Base-by-base conservation (phyloP, 2,329 filamentous ascomycete genomes). In the Cladophialophora yegresii region DNA sequence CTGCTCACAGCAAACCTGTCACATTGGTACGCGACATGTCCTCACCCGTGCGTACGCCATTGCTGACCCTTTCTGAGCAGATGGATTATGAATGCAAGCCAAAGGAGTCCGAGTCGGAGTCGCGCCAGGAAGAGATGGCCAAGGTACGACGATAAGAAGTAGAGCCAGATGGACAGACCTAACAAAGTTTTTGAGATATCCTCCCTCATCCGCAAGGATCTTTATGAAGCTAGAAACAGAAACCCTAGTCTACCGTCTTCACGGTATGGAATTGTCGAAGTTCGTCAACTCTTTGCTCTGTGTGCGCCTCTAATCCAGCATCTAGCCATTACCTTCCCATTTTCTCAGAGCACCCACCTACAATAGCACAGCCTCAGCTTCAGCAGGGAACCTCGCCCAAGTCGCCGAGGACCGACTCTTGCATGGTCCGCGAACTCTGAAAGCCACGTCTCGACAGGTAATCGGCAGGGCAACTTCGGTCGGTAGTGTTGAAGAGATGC, bases 401-500 rank as follows among this genome's bases (percentile, higher is more conserved):
- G 50, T 28, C 33, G 63, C 63, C 22, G 61, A 63, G 36, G 57
- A 66, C 40, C 63, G 60, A 50, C 47, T 64, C 13, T 49, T 59
- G 7, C 58, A 51, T 55, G 61, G 54, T 20, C 62, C 40, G 28
- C 55, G 58, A 36, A 32, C 58, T 8, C 26, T 64, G 26, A 62
- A 36, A 36, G 9, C 47, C 16, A 54, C 28, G 7, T 33, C 57
- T 55, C 64, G 55, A 22, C 54, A 62, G 8, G 12, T 7, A 20
- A n/a, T 51, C 16, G 28, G 58, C 13, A 65, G 56, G 40, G 51
- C 51, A 8, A 47, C 63, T 7, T 67, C 62, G n/a, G 33, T 63
- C 7, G 64, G 61, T 47, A 66, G 64, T n/a, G 61, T 64, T 7
- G 66, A 68, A 49, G 66, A 67, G 32, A 43, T 61, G 56, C 61